phyloP scores from a whole-genome alignment of 169 alveolate genomes.

The Perkinsus olseni region DNA sequence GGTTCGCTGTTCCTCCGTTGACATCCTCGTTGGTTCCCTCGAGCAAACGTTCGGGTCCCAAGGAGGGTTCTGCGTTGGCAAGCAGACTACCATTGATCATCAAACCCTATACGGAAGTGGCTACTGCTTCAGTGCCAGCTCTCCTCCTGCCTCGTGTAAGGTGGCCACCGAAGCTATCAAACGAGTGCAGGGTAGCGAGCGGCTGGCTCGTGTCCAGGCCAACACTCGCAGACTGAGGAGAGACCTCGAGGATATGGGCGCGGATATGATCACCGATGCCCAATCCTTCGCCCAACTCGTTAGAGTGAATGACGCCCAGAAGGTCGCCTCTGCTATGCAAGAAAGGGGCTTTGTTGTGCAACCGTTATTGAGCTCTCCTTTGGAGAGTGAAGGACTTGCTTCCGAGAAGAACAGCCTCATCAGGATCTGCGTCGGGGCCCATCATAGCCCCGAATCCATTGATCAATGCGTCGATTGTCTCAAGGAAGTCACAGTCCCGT shows the following conservation, averaged over 20 bases:
- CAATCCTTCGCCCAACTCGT: not conserved
- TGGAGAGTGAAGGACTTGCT: not conserved
- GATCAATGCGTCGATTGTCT: not conserved
- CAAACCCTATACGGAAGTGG: not conserved
- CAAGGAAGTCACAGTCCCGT: not conserved
- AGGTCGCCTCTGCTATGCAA: not conserved
- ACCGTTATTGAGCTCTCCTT: not conserved
- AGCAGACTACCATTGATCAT: not conserved
- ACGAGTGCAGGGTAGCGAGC: not conserved
- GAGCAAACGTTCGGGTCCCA: not conserved
- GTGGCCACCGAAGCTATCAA: not conserved
- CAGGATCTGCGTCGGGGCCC: not conserved
- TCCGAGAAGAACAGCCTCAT: not conserved
- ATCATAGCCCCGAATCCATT: not conserved
- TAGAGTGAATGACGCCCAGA: not conserved
- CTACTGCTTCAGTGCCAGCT: constrained; percentile 16
- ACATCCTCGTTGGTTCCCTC: not conserved
- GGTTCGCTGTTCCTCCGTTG: not conserved
- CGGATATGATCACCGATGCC: not conserved
- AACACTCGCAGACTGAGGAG: not conserved
- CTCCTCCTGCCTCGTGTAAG: constrained; percentile 8
- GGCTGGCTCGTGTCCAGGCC: not conserved
- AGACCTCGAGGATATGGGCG: not conserved
- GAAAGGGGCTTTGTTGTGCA: not conserved
- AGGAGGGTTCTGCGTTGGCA: constrained; percentile 16